Evolutionary conservation across 345 rosid species (phyloP).

Genomic region (Raphanus sativus): DNA sequence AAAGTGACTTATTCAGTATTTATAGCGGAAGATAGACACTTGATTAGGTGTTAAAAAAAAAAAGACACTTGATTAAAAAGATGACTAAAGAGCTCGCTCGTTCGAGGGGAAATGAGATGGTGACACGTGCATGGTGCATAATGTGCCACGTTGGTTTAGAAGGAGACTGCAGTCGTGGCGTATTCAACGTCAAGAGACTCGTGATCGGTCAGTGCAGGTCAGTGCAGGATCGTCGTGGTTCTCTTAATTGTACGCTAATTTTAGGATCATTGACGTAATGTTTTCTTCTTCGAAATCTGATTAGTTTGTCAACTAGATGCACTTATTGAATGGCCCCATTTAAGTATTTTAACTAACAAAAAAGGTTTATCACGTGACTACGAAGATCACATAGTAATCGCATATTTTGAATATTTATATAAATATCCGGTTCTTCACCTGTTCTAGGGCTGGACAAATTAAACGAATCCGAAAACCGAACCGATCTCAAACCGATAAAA

Average conservation of each 20-base stretch:
- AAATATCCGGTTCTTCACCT: no score
- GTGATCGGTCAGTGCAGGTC: conserved; percentile 39
- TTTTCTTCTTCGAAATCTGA: not conserved
- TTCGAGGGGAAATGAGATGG: conserved; percentile 5
- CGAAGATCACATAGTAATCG: conserved; percentile 9
- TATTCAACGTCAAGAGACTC: conserved; percentile 49
- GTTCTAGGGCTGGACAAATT: no score
- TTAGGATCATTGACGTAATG: conserved; percentile 13
- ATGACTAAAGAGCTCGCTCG: not conserved
- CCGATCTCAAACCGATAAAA: no score
- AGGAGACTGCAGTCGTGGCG: conserved; percentile 58
- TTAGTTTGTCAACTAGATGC: not conserved
- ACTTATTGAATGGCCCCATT: not conserved
- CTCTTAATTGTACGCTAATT: conserved; percentile 7
- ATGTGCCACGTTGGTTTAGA: conserved; percentile 26
- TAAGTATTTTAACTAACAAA: not conserved
- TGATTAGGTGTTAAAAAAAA: not conserved
- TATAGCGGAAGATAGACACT: conserved; percentile 19
- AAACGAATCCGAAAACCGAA: no score
- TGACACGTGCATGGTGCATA: conserved; percentile 45
- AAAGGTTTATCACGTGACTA: conserved; percentile 3
- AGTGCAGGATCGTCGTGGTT: conserved; percentile 49
- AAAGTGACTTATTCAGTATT: conserved; percentile 28
- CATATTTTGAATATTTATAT: no score
- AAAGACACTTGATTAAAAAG: not conserved